Conservation (phyloP, 805 yeast species). For the Cyberlindnera xylosilytica region DNA sequence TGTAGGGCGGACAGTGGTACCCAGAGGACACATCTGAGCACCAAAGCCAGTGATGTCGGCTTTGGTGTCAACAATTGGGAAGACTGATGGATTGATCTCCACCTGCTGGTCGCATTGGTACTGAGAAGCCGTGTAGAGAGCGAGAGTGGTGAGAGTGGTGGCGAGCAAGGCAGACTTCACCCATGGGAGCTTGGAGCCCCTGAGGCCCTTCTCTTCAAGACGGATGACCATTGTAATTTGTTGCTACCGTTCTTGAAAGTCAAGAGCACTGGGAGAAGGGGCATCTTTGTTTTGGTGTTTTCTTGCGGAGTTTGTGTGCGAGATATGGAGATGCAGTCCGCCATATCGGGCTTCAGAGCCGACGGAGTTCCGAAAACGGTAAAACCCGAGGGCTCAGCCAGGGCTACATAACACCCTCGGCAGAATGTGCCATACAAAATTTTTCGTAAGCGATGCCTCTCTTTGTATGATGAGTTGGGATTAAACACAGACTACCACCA, state of each 20-base stretch:
- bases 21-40: slow-evolving; percentile 14
- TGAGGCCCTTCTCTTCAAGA: too few relatives aligned
- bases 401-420: slow-evolving; percentile 2
- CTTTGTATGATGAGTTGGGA: background rate
- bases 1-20: slow-evolving; percentile 14
- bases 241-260: too few relatives aligned
- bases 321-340: too few relatives aligned
- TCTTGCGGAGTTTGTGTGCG: too few relatives aligned
- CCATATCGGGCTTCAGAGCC: too few relatives aligned
- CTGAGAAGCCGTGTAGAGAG: background rate
- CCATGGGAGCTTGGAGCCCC: background rate
- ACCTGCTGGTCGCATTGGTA: too few relatives aligned
- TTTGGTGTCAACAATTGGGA: too few relatives aligned
- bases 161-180: background rate
- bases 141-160: background rate
- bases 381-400: background rate
- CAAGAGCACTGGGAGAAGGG: too few relatives aligned
- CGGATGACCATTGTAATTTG: too few relatives aligned
- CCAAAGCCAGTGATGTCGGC: too few relatives aligned
- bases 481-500: slow-evolving; percentile 22
- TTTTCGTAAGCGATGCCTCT: background rate
- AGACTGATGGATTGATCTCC: too few relatives aligned
- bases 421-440: background rate
- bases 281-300: too few relatives aligned
- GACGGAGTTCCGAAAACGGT: background rate